Percentiles rank a stretch among this genome's conserved stretches.
Evolutionary conservation across 371 early-diverging fungal species (phyloP).

Genomic region (Choanephora cucurbitarum): DNA sequence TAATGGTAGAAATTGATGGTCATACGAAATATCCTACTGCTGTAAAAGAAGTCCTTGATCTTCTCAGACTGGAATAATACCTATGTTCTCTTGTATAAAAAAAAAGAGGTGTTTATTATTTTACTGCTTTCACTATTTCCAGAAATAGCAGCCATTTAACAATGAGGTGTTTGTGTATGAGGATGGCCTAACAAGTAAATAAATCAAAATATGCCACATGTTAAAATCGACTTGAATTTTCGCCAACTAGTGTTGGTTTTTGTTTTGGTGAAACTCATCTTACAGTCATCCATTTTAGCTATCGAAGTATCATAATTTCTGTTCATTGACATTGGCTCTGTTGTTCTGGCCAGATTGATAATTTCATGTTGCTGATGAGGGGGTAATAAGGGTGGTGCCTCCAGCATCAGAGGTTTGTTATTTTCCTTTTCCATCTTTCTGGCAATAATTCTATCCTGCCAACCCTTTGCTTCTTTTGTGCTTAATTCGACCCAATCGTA

Average conservation of each 20-base stretch:
- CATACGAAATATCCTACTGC: constrained; percentile 79
- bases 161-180: no score
- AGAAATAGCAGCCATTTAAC: no score
- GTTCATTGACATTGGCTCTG: not conserved
- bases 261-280: not conserved
- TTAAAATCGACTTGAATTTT: not conserved
- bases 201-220: not conserved
- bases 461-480: constrained; percentile 51
- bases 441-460: constrained; percentile 25
- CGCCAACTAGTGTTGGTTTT: not conserved
- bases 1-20: constrained; percentile 75
- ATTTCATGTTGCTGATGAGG: not conserved
- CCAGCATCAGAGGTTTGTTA: not conserved
- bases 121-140: no score
- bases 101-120: not conserved
- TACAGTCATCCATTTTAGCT: not conserved
- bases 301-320: not conserved
- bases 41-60: constrained; percentile 29
- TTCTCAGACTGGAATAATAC: constrained; percentile 26
- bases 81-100: no score
- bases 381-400: not conserved
- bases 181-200: no score
- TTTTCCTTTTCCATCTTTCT: not conserved
- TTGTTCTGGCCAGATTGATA: not conserved
- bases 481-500: constrained; percentile 87